Conservation (phyloP, 179 eudicot genomes). For the Patellifolia procumbens region DNA sequence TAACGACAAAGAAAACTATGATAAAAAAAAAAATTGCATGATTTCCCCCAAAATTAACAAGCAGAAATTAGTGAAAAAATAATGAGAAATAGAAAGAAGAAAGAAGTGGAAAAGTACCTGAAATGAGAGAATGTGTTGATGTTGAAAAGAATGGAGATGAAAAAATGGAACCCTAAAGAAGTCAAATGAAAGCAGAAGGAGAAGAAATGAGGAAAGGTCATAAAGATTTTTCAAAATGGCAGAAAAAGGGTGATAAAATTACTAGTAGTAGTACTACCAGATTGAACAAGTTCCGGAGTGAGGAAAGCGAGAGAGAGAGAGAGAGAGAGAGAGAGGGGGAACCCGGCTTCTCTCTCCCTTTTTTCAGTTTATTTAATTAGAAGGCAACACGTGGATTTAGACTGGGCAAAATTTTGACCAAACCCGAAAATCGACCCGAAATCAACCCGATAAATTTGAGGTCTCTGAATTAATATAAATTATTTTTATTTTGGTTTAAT, state of each 20-base stretch:
- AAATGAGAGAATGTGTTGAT: conserved; percentile 28
- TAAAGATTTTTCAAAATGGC: conserved; percentile 24
- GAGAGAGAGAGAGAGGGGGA: not conserved
- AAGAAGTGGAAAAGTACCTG: conserved; percentile 31
- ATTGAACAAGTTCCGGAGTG: conserved; percentile 22
- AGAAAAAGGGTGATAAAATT: not conserved
- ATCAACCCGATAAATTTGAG: too few species aligned
- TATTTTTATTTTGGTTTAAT: too few species aligned
- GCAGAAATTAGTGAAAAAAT: not conserved
- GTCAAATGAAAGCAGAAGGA: conserved; percentile 44
- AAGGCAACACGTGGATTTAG: too few species aligned
- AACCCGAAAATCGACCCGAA: too few species aligned
- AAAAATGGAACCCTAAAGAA: conserved; percentile 17
- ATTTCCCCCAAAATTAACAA: not conserved
- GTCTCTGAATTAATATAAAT: too few species aligned
- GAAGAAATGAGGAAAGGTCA: conserved; percentile 34
- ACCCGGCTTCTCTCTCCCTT: not conserved
- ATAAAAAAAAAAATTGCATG: not conserved
- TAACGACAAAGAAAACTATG: conserved; percentile 2
- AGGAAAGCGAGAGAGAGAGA: conserved; percentile 3
- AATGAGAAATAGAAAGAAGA: not conserved
- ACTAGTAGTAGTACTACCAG: not conserved
- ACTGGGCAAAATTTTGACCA: too few species aligned
- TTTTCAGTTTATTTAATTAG: not conserved
- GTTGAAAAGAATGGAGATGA: conserved; percentile 25